Evolutionary conservation across 169 alveolate species (phyloP).

Genomic region (Sarcocystis neurona): DNA sequence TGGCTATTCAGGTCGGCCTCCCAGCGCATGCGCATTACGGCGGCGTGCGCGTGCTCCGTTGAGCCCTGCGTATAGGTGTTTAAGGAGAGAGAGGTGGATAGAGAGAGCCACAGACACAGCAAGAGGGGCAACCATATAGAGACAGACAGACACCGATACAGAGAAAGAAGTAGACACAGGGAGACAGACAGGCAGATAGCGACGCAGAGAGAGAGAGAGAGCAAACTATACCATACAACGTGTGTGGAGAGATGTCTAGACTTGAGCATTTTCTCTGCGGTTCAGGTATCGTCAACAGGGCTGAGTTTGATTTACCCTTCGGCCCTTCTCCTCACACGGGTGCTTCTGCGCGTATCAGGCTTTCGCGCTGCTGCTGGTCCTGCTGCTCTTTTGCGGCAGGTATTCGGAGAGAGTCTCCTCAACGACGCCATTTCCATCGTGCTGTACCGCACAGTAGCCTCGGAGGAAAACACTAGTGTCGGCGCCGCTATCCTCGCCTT

Average conservation of each 20-base stretch:
- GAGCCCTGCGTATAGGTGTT: too few relatives aligned
- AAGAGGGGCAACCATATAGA: too few relatives aligned
- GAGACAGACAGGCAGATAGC: too few relatives aligned
- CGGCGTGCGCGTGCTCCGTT: too few relatives aligned
- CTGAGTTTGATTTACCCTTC: background rate
- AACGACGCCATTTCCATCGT: slow-evolving; percentile 68
- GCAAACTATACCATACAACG: too few relatives aligned
- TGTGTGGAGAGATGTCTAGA: background rate
- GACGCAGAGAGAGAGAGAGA: too few relatives aligned
- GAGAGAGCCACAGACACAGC: too few relatives aligned
- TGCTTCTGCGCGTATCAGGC: background rate
- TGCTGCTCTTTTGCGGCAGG: slow-evolving; percentile 21
- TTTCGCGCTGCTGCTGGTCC: background rate
- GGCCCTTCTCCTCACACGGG: background rate
- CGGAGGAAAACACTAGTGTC: slow-evolving; percentile 16
- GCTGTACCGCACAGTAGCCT: slow-evolving; percentile 54
- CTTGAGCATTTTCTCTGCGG: background rate
- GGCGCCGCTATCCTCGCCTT: slow-evolving; percentile 44
- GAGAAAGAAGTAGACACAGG: too few relatives aligned
- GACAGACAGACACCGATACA: too few relatives aligned
- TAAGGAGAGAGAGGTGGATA: too few relatives aligned
- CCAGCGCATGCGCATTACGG: too few relatives aligned
- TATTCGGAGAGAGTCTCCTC: slow-evolving; percentile 65
- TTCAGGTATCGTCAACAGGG: background rate
- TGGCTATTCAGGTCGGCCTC: too few relatives aligned